Base-by-base conservation (phyloP, 805 yeast genomes). In the Ogataea saltuana region DNA sequence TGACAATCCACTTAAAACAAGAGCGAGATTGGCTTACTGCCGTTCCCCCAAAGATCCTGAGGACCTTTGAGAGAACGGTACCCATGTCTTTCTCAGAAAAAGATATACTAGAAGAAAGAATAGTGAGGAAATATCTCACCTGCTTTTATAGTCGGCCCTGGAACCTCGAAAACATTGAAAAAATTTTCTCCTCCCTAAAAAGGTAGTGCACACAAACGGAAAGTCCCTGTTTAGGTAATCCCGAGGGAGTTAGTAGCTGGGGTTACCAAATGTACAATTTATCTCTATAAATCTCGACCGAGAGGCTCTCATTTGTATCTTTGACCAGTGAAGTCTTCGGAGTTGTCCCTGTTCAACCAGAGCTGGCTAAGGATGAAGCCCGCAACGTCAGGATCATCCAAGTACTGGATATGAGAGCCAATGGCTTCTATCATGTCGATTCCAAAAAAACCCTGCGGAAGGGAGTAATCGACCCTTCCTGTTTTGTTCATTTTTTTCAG, bases 351-450 rank as follows among this genome's bases (percentile, higher is more conserved):
- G 13, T 37, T 33, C 27, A 46, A 43, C 62, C 60, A 59, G 7
- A 85, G 59, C 58, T 88, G 89, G 35, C 70, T 71, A 59, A 90
- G 63, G 4, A 91, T 62, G 53, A 91, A 90, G 1, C 83, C 84
- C 0, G 95, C 89, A 27, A 91, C 81, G 55, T 89, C 89, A 39
- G 80, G 74, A 53, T 88, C 95, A 58, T 88, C 96, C 60, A 91
- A 83, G 61, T 91, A 91, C 35, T 88, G 80, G 11, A 87, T 80
- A 63, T 91, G 99, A 0, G 98, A 93, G 38, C 86, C 86, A 7
- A 91, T 70, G 0, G 96, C 93, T 3, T 88, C 77, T 9, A 91
- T 71, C 26, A 88, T 63, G 21, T 95, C 85, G 16, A 89, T 75
- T 54, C 89, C 96, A 49, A 90, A 75, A 17, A 83, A 72, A 8